Base-by-base conservation (phyloP, 352 stramenopile genomes). In the Pythium dissimile region DNA sequence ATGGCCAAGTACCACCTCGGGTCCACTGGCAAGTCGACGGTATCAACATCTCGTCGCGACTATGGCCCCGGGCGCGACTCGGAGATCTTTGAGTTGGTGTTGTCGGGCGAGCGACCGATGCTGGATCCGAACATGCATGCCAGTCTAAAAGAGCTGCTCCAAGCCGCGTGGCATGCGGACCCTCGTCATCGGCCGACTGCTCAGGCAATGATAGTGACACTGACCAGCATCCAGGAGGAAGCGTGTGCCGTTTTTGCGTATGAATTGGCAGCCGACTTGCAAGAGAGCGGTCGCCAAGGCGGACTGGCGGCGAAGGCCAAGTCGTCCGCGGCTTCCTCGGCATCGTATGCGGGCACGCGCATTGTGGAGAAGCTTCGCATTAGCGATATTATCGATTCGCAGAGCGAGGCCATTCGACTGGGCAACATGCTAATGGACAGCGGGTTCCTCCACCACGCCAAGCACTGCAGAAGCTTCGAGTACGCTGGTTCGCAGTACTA, bases 181-280 rank as follows among this genome's bases (percentile, higher is more conserved):
- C 69, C 83, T 13, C 73, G 42, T 6, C 30, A 56, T 11, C 79
- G 85, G 1, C 83, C 83, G 5, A 74, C 69, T 0, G 77, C 73
- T 37, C 51, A 67, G 16, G 46, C 67, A 24, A 71, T 94, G 37
- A 76, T 92, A 11, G 27, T 23, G 3, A 28, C 31, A 0, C 69
- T 94, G 0, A 81, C 90, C 34, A 51, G 0, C 6, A 71, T 92
- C 13, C 80, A 92, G 56, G 80, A 88, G 70, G 83, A 89, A 32
- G 16, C 76, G 13, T 42, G 81, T 6, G 65, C 75, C 3, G 54
- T 62, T 10, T 70, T 88, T n/a, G 73, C 79, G 1, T 44, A 69
- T 6, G 64, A 84, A 13, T 27, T 90, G 16, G 70, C 72, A 18
- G 67, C 84, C 13, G 69, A 81, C 16, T 52, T 87, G 3, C 49